These are phyloP conservation scores for Detonula confervacea DNA, from an alignment of 352 stramenopile species.

Conservation along the genomic window DNA sequence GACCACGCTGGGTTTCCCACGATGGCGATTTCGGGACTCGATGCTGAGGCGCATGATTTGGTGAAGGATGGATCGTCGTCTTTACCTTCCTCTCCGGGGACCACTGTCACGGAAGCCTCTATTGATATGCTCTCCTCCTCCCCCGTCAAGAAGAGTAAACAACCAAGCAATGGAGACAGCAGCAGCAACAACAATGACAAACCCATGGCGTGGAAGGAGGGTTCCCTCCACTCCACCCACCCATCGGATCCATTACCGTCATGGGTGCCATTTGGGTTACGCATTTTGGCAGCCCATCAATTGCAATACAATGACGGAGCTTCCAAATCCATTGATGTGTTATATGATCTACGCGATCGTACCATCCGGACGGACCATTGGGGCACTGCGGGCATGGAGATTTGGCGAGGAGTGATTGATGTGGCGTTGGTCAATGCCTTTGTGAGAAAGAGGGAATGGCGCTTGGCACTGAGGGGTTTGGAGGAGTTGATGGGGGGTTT, in stretches of 20 bases:
- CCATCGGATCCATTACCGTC: conserved; percentile 23
- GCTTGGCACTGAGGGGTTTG: conserved; percentile 63
- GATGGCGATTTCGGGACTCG: too few species aligned
- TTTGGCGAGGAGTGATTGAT: conserved; percentile 56
- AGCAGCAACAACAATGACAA: neutral
- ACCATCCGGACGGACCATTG: conserved; percentile 47
- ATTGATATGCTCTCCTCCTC: neutral
- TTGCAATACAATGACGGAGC: conserved; percentile 50
- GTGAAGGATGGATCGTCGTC: too few species aligned
- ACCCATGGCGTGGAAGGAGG: conserved; percentile 26
- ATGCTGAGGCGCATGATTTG: too few species aligned
- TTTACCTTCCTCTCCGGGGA: neutral
- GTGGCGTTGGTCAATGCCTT: conserved; percentile 69
- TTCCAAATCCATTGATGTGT: conserved; percentile 55
- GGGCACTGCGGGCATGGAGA: conserved; percentile 24
- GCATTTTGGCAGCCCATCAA: conserved; percentile 52
- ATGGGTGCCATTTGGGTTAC: conserved; percentile 70
- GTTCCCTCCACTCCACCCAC: conserved; percentile 23
- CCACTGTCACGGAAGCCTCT: neutral
- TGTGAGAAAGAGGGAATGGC: conserved; percentile 62
- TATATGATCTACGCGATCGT: conserved; percentile 59
- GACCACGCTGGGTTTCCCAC: neutral
- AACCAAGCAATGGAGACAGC: too few species aligned
- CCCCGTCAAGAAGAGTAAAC: neutral
- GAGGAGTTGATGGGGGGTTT: conserved; percentile 61